Base-by-base conservation (phyloP, 805 yeast species). In the Lachancea sp. region DNA sequence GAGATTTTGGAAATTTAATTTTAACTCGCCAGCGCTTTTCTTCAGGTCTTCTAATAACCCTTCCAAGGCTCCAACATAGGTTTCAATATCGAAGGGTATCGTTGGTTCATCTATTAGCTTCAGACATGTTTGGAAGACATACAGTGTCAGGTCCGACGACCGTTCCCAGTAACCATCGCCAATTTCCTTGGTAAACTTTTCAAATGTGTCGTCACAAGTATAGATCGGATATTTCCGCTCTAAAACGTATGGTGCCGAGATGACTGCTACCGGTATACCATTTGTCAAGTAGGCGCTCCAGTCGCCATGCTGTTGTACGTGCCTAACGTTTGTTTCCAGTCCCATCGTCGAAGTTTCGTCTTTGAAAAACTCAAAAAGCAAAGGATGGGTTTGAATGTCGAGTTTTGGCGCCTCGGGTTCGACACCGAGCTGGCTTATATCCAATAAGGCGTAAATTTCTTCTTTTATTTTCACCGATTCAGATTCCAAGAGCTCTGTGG, bases 31-130 rank as follows among this genome's bases (percentile, higher is more conserved):
- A 1, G 63, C 48, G 5, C 54, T 55, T 2, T 41, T 45, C 3
- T 49, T 40, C 22, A 86, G 60, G 42, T 77, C 80, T 16, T 64
- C 58, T 11, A 70, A 54, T 45, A 72, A 72, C 1, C 60, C 54
- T 16, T 64, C 65, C 43, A 84, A 48, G 7, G 62, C 63, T 1
- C 63, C 55, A 5, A 75, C 73, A 44, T 76, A 69, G 5, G 65
- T 64, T 3, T 56, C 59, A 25, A 84, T 59, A 54, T 79, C 75
- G 49, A 72, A 82, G 2, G 95, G 95, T 13, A 89, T 66, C 29
- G 86, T 59, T 1, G 97, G 95, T 29, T 71, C 73, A 50, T 88
- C 95, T 0, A 79, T 74, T n/a, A 83, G 54, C 34, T 74, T 70
- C n/a, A 87, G 54, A 0, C 73, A 61, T 3, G 80, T 46, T 34